These are phyloP conservation scores for Grosmannia serpens DNA, from an alignment of 2,329 filamentous ascomycete genomes.

Conservation along the genomic window DNA sequence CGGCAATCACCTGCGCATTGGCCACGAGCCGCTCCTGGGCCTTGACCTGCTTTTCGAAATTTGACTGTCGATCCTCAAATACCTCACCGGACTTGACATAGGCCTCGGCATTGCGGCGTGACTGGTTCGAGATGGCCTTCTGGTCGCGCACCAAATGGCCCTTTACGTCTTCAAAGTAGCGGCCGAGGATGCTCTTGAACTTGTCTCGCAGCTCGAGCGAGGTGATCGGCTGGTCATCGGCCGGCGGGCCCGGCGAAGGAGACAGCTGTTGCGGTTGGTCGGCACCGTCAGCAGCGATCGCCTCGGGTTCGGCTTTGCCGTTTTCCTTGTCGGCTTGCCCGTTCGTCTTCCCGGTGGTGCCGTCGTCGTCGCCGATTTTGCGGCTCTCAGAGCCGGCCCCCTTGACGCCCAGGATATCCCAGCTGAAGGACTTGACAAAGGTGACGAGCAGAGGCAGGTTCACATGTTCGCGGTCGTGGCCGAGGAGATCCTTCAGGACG, in stretches of 20 bases:
- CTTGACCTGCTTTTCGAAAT: constrained; percentile 89
- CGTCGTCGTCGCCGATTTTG: constrained; percentile 73
- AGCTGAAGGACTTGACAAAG: constrained; percentile 92
- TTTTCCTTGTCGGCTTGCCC: constrained; percentile 1
- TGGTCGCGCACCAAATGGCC: constrained; percentile 82
- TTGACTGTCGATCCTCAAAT: constrained; percentile 92
- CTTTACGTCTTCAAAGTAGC: constrained; percentile 91
- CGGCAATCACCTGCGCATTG: constrained; percentile 84
- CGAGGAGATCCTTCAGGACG: constrained; percentile 92
- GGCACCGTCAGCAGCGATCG: constrained; percentile 25
- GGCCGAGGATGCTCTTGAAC: constrained; percentile 73
- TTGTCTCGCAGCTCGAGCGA: constrained; percentile 68
- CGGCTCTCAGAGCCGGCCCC: constrained; percentile 62
- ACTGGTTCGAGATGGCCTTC: constrained; percentile 75
- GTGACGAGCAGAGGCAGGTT: constrained; percentile 87
- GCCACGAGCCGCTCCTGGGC: constrained; percentile 79
- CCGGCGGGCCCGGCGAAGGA: not conserved
- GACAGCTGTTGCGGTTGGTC: not conserved
- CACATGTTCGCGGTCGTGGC: constrained; percentile 82
- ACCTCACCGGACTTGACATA: constrained; percentile 98
- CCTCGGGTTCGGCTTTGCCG: constrained; percentile 30
- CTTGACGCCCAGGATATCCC: constrained; percentile 84
- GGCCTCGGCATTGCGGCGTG: constrained; percentile 89
- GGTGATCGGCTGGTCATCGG: constrained; percentile 50
- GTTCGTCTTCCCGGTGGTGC: constrained; percentile 38